Conservation (phyloP, 257 asterid genomes). For the Haberlea rhodopensis region DNA sequence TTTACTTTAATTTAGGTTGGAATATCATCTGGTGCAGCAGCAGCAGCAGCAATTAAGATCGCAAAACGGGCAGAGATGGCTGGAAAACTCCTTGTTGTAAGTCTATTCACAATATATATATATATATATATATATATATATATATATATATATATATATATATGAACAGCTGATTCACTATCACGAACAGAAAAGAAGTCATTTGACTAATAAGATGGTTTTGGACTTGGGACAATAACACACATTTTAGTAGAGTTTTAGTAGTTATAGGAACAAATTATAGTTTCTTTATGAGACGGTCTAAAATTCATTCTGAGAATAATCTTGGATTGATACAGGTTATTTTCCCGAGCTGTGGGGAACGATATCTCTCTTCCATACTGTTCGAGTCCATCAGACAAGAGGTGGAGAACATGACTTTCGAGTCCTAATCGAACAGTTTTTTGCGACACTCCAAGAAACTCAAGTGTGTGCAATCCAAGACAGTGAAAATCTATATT, state of each 20-base stretch:
- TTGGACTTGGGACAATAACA: too few species aligned
- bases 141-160: too few species aligned
- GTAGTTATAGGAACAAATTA: too few species aligned
- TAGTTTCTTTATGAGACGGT: not conserved
- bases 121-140: too few species aligned
- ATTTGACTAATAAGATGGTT: too few species aligned
- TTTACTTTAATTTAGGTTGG: slow-evolving; percentile 50
- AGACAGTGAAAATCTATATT: too few species aligned
- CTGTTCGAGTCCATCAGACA: slow-evolving; percentile 71
- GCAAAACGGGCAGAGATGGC: slow-evolving; percentile 79
- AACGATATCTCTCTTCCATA: slow-evolving; percentile 81
- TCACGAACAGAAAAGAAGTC: too few species aligned
- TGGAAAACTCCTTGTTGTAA: slow-evolving; percentile 90
- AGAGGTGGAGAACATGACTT: slow-evolving; percentile 78
- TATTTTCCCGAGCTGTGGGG: slow-evolving; percentile 88
- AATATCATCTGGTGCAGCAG: slow-evolving; percentile 95
- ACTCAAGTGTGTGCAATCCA: too few species aligned
- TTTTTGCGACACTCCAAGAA: not conserved
- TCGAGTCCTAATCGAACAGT: slow-evolving; percentile 48
- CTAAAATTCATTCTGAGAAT: too few species aligned
- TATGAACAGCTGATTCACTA: too few species aligned
- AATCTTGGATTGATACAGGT: slow-evolving; percentile 37
- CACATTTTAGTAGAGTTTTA: too few species aligned
- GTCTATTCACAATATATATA: slow-evolving; percentile 31
- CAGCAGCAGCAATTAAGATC: slow-evolving; percentile 71